Evolutionary conservation across 2,329 filamentous ascomycete species (phyloP), one percentile per base, ranked within the genome.

Genomic region (Lasiodiplodia citricola): DNA sequence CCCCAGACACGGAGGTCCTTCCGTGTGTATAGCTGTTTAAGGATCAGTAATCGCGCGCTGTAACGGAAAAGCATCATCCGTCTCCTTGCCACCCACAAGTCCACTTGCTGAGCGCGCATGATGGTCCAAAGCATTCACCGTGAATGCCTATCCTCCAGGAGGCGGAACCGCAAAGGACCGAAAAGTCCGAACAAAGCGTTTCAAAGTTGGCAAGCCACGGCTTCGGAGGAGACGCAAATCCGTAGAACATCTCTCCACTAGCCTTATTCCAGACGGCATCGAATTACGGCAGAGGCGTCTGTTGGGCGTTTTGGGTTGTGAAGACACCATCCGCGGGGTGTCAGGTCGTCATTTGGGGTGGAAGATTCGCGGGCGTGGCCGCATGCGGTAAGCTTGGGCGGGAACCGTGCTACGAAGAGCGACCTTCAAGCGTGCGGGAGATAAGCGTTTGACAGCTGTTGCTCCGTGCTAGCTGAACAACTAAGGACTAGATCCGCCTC

Each of bases 131-230:
- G 47, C 47, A 52, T 18, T 21, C 44, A 38, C 44, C 28, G 25
- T 18, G 28, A 28, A 31, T 52, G n/a, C 16, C 13, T 31, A 47
- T 21, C n/a, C 21, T 64, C 60, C 47, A 64, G 60, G 60, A 37
- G 44, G 28, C 60, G 44, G 44, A 50, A 35, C 41, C 38, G 60
- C 60, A 64, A 64, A 64, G 60, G 47, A 52, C 60, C 60, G 60
- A 44, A 64, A 23, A 21, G 44, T 37, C 57, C 38, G 57, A 21
- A 23, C 38, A 51, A 6, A n/a, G 23, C 13, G 38, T 51, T n/a
- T 35, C 54, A 31, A 10, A 18, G 10, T 16, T 8, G 2, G 21
- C n/a, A 23, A 50, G 44, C 25, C 60, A 50, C n/a, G 18, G 13
- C 28, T 23, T 23, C 60, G 44, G 28, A 63, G 38, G 18, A 51